These are phyloP conservation scores for Stramenopiles sp. DNA, from an alignment of 352 stramenopile genomes.

Conservation along the genomic window DNA sequence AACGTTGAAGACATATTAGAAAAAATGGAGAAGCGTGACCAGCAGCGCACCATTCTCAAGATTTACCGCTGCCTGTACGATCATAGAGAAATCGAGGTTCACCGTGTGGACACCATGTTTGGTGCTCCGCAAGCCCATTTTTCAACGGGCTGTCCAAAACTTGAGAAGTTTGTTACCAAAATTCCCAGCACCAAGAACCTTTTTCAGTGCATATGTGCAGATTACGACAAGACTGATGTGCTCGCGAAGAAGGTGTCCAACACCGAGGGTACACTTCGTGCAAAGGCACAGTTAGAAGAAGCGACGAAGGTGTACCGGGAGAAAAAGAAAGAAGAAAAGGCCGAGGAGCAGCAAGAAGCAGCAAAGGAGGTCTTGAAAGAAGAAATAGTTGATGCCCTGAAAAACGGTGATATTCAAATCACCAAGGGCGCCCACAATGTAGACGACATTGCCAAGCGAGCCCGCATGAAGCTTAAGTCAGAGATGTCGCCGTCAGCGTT, in stretches of 20 bases:
- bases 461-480: neutral
- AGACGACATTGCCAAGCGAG: neutral
- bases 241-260: neutral
- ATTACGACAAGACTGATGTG: neutral
- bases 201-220: constrained; percentile 9
- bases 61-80: neutral
- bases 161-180: too few species aligned
- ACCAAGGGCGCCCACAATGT: neutral
- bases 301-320: neutral
- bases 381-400: neutral
- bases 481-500: neutral
- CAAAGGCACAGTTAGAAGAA: neutral
- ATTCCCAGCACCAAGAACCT: too few species aligned
- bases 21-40: neutral
- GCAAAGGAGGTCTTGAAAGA: neutral
- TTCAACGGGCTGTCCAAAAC: too few species aligned
- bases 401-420: neutral
- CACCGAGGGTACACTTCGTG: too few species aligned
- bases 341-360: neutral
- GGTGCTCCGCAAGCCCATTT: too few species aligned
- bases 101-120: neutral
- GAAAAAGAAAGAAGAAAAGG: neutral
- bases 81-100: neutral
- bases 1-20: constrained; percentile 1
- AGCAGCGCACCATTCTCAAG: neutral